Conservation (phyloP, 164 flowering plant species). For the Echeveria elegans region DNA sequence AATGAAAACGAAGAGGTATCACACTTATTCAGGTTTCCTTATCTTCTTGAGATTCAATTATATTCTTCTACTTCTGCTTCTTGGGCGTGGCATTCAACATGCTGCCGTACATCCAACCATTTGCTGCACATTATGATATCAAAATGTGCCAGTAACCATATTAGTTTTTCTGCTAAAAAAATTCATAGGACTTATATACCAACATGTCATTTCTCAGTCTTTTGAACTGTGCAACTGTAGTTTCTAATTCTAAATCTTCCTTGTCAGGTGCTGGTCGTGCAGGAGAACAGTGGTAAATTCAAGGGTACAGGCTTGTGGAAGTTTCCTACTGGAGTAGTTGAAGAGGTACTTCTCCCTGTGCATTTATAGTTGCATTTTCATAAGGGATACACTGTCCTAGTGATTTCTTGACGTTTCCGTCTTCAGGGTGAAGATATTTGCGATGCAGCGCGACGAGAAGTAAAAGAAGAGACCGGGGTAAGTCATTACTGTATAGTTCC, state of each 20-base stretch:
- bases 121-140: background rate
- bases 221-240: background rate
- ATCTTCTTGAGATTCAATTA: background rate
- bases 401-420: constrained; percentile 1
- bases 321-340: constrained; percentile 42
- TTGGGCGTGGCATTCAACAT: background rate
- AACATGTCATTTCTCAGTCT: background rate
- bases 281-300: constrained; percentile 33
- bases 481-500: constrained; percentile 10
- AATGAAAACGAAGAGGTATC: constrained; percentile 40
- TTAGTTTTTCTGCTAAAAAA: background rate
- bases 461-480: constrained; percentile 58
- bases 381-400: background rate
- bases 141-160: background rate
- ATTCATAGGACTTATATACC: background rate
- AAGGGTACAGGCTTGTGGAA: constrained; percentile 36
- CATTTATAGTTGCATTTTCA: background rate
- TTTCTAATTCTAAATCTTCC: background rate
- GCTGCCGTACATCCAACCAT: too few species aligned
- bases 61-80: background rate
- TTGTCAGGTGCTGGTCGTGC: constrained; percentile 34
- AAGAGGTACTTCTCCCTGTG: constrained; percentile 24
- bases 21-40: background rate
- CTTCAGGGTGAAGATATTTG: constrained; percentile 50
- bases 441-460: constrained; percentile 38